Evolutionary conservation across 2,329 filamentous ascomycete genomes (phyloP), one percentile per base, ranked within the genome.

Genomic region (Microdochium trichocladiopsis): DNA sequence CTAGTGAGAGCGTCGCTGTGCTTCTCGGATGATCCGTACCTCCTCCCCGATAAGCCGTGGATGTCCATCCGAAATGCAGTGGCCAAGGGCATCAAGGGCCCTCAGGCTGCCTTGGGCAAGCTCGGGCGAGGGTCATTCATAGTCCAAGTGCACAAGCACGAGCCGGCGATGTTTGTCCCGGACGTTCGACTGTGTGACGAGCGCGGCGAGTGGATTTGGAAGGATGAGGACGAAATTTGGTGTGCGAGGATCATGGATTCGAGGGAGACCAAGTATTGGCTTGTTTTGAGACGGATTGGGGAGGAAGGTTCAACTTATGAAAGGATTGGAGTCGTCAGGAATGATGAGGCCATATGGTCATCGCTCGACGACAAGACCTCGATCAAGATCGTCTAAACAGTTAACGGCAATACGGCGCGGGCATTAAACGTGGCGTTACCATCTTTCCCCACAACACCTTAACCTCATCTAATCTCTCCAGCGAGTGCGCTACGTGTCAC

Each of bases 221-320:
- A 56, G 10, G 54, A 49, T 11, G 36, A 51, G 8, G 52, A 52
- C 1, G 50, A 52, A 11, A 28, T 56, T 2, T 48, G 14, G 14
- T 56, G 52, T 48, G 52, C 51, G 4, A 54, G 33, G 49, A 53
- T 56, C n/a, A 47, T 56, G 49, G 51, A 52, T 36, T 48, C 51
- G 47, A 9, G 36, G 18, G 47, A 52, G n/a, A 50, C 41, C 3
- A 25, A 18, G 25, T 52, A 54, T 47, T 56, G 54, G 54, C 43
- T 56, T 28, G 54, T 54, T 24, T 22, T 56, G 33, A 51, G 54
- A 25, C 43, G 41, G 37, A 25, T 52, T 22, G 25, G 48, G 4
- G 43, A 31, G 25, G 51, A 49, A 6, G 49, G 24, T n/a, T n/a
- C 48, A 16, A 36, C 21, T 18, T 56, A 54, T 31, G 52, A 56